Evolutionary conservation across 1,284 basidiomycete genomes (phyloP).

Genomic region (Testicularia cyperi): DNA sequence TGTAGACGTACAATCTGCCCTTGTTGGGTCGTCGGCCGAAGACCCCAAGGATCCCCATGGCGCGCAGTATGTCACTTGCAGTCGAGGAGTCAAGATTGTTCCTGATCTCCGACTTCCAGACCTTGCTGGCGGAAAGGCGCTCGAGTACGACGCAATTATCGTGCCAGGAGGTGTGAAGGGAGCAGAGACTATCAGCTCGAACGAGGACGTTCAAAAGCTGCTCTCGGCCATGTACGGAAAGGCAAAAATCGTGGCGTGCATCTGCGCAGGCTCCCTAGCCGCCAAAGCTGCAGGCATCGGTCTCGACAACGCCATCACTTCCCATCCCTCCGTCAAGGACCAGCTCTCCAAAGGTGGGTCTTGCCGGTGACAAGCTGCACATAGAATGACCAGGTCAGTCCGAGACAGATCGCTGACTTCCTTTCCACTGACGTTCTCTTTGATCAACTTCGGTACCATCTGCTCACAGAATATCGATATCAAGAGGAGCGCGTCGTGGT

Average conservation of each 20-base stretch:
- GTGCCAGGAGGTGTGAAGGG: slow-evolving; percentile 81
- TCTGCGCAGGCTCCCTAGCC: slow-evolving; percentile 66
- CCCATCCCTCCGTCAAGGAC: slow-evolving; percentile 74
- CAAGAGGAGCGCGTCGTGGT: slow-evolving; percentile 74
- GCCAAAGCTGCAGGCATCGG: slow-evolving; percentile 69
- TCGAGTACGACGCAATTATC: slow-evolving; percentile 70
- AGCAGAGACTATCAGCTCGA: slow-evolving; percentile 72
- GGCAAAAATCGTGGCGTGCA: slow-evolving; percentile 42
- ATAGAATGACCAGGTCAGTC: too few relatives aligned
- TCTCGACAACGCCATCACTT: slow-evolving; percentile 68
- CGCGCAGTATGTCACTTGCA: slow-evolving; percentile 27
- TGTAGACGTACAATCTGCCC: slow-evolving; percentile 28
- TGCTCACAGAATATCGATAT: slow-evolving; percentile 71
- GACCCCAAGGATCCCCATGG: slow-evolving; percentile 22
- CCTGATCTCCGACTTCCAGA: slow-evolving; percentile 48
- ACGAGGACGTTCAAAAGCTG: slow-evolving; percentile 68
- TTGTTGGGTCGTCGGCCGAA: slow-evolving; percentile 34
- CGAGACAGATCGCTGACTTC: too few relatives aligned
- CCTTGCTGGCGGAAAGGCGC: slow-evolving; percentile 46
- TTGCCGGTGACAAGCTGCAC: too few relatives aligned
- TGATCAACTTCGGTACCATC: too few relatives aligned
- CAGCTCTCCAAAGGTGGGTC: slow-evolving; percentile 67
- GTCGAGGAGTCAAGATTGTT: slow-evolving; percentile 51
- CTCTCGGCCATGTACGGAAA: slow-evolving; percentile 68
- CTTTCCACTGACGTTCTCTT: too few relatives aligned